These are phyloP conservation scores for Skeletonema menzelii DNA, from an alignment of 108 stramenopile genomes.

Conservation along the genomic window DNA sequence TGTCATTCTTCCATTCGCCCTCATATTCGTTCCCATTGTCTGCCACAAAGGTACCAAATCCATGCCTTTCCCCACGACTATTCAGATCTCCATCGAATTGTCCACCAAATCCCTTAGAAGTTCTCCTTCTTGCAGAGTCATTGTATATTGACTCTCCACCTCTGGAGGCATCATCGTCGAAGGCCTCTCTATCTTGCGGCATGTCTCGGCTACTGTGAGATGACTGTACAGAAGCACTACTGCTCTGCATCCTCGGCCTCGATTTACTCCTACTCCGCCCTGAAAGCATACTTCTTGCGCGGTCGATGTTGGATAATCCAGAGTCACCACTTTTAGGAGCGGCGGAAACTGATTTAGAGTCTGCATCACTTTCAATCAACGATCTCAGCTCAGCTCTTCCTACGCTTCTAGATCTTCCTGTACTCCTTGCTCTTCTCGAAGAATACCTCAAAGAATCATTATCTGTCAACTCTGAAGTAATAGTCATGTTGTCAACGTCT, in stretches of 20 bases:
- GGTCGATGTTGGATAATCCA: conserved; percentile 39
- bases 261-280: conserved; percentile 11
- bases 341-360: conserved; percentile 32
- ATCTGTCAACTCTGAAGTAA: conserved; percentile 42
- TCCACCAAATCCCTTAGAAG: conserved; percentile 35
- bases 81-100: conserved; percentile 45
- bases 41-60: conserved; percentile 39
- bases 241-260: conserved; percentile 13
- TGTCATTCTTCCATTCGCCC: conserved; percentile 47
- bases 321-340: conserved; percentile 12
- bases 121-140: conserved; percentile 16
- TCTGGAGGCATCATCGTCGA: conserved; percentile 26
- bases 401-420: conserved; percentile 19
- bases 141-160: conserved; percentile 39
- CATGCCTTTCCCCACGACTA: conserved; percentile 42
- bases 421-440: conserved; percentile 30
- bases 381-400: conserved; percentile 22
- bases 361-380: background rate
- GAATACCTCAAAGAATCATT: conserved; percentile 29
- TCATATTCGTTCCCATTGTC: conserved; percentile 50
- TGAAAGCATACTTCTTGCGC: conserved; percentile 30
- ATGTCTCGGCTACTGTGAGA: background rate
- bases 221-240: background rate
- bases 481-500: conserved; percentile 48
- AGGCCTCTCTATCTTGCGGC: conserved; percentile 46